Base-by-base conservation (phyloP, 2,329 filamentous ascomycete genomes). In the Fonsecaea erecta region DNA sequence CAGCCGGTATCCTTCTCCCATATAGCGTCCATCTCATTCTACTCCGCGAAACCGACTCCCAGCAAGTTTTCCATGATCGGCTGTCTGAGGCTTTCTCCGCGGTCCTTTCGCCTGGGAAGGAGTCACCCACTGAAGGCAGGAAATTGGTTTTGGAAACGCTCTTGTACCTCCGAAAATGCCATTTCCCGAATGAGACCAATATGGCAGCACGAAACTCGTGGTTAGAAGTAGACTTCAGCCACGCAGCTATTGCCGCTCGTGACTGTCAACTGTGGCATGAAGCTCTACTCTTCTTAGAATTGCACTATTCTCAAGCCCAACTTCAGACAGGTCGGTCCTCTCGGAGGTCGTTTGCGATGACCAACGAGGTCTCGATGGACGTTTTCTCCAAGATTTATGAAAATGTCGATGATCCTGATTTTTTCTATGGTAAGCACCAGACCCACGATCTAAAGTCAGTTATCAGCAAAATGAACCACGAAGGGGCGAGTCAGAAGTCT, bases 381-480 rank as follows among this genome's bases (percentile, higher is more conserved):
- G 82, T 96, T 1, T 81, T 98, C 12, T 83, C 97, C 52, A 82
- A 85, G 0, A 93, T 99, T 2, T 99, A 95, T 75, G 90, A 92
- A 74, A 94, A 92, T 66, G 90, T 99, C 53, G 93, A 97, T 74
- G 96, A 99, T 73, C 94, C 93, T 1, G 95, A 99, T 76, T 90
- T 93, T 0, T 99, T 96, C 76, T 99, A 99, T 74, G 96, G 95
- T 3, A 84, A 97, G 7, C 86, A 91, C 48, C 90, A 96, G 76
- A 86, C 86, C 46, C 86, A 92, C 6, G 93, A 88, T 63, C 79
- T 99, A 16, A 82, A 85, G 16, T 92, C 90, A 11, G 90, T 98
- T 0, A 82, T 98, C 64, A 86, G 90, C 57, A 88, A 91, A 9
- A 84, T 98, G 3, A 92, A 97, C 70, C 94, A 97, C 74, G 95